Percentiles rank a stretch among this genome's conserved stretches.
Conservation (phyloP, 805 yeast genomes). For the Wickerhamomyces sydowiorum region DNA sequence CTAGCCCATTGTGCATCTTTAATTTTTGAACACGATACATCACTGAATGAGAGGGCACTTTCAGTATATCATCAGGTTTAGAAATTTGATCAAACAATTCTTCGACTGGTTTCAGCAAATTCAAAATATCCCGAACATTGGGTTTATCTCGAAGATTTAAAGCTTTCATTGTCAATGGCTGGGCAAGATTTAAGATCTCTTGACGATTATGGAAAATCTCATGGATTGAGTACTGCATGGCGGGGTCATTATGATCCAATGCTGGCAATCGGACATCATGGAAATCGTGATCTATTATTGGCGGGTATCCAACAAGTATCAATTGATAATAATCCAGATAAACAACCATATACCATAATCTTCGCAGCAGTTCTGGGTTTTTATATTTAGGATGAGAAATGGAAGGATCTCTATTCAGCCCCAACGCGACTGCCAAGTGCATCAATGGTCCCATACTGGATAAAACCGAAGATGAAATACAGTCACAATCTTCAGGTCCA, state of each 20-base stretch:
- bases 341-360: not conserved
- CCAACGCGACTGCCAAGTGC: not conserved
- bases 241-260: not conserved
- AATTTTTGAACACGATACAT: not conserved
- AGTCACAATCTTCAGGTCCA: conserved; percentile 1
- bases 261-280: not conserved
- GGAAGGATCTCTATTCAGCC: not conserved
- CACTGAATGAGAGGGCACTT: not conserved
- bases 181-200: not conserved
- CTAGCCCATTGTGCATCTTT: not conserved
- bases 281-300: not conserved
- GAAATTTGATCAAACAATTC: no score
- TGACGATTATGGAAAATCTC: not conserved
- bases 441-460: not conserved
- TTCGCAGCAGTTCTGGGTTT: not conserved
- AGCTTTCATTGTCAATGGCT: not conserved
- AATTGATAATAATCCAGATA: not conserved
- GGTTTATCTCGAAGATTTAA: not conserved
- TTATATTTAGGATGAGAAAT: not conserved
- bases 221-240: not conserved
- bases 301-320: not conserved
- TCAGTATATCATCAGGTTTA: not conserved
- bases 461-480: not conserved
- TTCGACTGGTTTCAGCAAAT: not conserved
- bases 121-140: not conserved